phyloP scores from a whole-genome alignment of 306 rosid species.

The Acmispon strigosus region DNA sequence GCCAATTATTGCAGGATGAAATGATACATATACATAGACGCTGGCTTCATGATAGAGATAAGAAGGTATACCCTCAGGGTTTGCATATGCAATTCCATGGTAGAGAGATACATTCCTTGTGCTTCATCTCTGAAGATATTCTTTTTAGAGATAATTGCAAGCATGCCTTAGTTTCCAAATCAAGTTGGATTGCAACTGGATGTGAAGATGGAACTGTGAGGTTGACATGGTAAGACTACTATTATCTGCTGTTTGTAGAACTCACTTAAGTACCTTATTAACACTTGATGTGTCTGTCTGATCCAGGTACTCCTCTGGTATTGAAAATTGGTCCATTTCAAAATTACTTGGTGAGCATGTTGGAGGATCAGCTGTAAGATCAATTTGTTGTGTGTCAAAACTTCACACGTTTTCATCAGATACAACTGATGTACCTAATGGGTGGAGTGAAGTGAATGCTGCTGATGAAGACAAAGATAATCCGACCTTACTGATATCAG shows the following conservation, averaged over 20 bases:
- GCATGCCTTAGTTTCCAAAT: slow-evolving; percentile 28
- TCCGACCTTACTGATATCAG: slow-evolving; percentile 69
- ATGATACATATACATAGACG: slow-evolving; percentile 57
- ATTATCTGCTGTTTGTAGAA: slow-evolving; percentile 16
- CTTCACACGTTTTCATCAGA: slow-evolving; percentile 45
- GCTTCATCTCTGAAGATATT: slow-evolving; percentile 52
- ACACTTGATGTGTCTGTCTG: slow-evolving; percentile 16
- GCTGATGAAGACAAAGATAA: slow-evolving; percentile 37
- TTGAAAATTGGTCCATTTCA: slow-evolving; percentile 67
- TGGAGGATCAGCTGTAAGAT: slow-evolving; percentile 96
- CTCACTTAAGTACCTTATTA: slow-evolving; percentile 6
- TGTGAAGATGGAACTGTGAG: slow-evolving; percentile 98
- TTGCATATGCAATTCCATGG: slow-evolving; percentile 94
- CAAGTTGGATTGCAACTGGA: slow-evolving; percentile 84
- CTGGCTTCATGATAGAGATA: slow-evolving; percentile 43
- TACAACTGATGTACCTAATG: slow-evolving; percentile 11
- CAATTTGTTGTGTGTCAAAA: slow-evolving; percentile 71
- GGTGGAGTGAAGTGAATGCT: slow-evolving; percentile 13
- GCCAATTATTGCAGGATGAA: slow-evolving; percentile 61
- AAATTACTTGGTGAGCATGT: slow-evolving; percentile 96
- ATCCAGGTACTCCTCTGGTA: slow-evolving; percentile 65
- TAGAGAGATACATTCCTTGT: slow-evolving; percentile 88
- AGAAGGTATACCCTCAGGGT: slow-evolving; percentile 63
- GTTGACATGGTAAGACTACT: slow-evolving; percentile 64
- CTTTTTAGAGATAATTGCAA: slow-evolving; percentile 33